These are phyloP conservation scores for Nyctanthes arbortristis DNA, from an alignment of 257 asterid genomes.

Conservation along the genomic window DNA sequence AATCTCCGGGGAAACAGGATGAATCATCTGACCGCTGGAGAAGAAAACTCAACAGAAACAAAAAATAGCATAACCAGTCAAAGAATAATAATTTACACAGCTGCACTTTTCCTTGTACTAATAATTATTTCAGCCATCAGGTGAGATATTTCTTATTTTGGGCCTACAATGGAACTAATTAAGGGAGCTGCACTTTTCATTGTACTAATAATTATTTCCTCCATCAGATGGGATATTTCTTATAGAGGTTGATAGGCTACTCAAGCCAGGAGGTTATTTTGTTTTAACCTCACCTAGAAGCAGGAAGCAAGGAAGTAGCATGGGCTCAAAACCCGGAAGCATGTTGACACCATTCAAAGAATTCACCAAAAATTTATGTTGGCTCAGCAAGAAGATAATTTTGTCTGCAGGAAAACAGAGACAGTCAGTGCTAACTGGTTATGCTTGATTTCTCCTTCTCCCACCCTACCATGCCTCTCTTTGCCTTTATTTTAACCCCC, in stretches of 20 bases:
- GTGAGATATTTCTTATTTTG: too few species aligned
- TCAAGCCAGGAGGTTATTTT: slow-evolving; percentile 93
- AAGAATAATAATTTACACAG: too few species aligned
- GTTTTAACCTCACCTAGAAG: slow-evolving; percentile 77
- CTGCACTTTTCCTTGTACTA: too few species aligned
- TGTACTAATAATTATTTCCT: too few species aligned
- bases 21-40: too few species aligned
- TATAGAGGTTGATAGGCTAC: slow-evolving; percentile 86
- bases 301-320: slow-evolving; percentile 52
- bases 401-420: slow-evolving; percentile 79
- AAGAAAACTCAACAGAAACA: too few species aligned
- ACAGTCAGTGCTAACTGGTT: slow-evolving; percentile 13
- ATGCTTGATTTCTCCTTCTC: neutral
- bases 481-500: slow-evolving; percentile 9
- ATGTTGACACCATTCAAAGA: slow-evolving; percentile 58
- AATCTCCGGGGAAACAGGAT: too few species aligned
- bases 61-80: too few species aligned
- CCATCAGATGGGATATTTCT: too few species aligned
- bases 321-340: slow-evolving; percentile 46
- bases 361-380: slow-evolving; percentile 62
- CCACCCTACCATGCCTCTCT: neutral
- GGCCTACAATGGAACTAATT: too few species aligned
- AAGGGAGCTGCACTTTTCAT: too few species aligned
- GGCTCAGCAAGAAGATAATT: slow-evolving; percentile 82
- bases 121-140: too few species aligned